Base-by-base conservation (phyloP, 148 eudicot genomes). In the Dianthus caryophyllus region DNA sequence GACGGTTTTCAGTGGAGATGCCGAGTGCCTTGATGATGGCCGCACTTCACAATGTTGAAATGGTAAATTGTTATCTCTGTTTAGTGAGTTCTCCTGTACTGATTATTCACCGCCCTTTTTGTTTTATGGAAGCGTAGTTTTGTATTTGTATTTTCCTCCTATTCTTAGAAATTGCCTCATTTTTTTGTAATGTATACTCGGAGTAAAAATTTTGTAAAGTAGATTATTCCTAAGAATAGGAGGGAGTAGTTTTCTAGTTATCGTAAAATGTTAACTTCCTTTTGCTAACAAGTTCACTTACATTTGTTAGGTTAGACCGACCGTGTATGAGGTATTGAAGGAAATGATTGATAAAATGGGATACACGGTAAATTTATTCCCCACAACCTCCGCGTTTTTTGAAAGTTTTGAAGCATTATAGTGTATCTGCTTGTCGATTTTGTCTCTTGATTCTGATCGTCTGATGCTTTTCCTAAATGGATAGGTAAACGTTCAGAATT, bases 271-370 rank as follows among this genome's bases (percentile, higher is more conserved):
- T 36, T 61, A n/a, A 17, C 12, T 16, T 49, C 64, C 27, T 33
- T 16, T 67, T 43, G 61, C 70, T 56, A 66, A 62, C 60, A 61
- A 30, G 22, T 55, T 26, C 57, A 9, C 66, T 49, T 1, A 49
- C 66, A 43, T 49, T 73, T 78, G 65, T 66, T 82, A 94, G 99
- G 87, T 90, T 72, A 80, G 99, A 80, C 99, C 99, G 17, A 86
- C 99, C 5, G 76, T 94, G 76, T 90, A 94, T 73, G 78, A 88
- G 64, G 81, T 88, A 41, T 82, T 90, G 79, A 88, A 83, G 82
- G 97, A 86, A 64, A 88, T 94, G 99, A 71, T 94, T 54, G 96
- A 94, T 66, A 88, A 80, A 77, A 88, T 90, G 96, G 99, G 97
- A 51, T 94, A 94, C 75, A 64, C 33, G 70, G 99, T 90, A 80